phyloP scores from a whole-genome alignment of 371 early-diverging fungal species.

The Mortierella polycephala region DNA sequence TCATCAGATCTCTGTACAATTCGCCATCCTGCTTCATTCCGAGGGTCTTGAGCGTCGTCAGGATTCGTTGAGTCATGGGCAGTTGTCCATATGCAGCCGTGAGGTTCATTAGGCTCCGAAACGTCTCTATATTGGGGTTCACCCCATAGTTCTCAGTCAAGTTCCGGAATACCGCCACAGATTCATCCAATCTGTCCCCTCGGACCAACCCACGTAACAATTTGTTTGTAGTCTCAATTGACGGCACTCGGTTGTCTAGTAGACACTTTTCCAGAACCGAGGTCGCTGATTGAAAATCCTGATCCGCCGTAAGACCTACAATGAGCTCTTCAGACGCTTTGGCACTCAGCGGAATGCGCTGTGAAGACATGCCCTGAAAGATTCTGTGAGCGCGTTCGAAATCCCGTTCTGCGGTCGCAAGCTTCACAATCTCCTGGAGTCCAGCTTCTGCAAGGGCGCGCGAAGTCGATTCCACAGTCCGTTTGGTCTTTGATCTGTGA shows the following conservation, averaged over 20 bases:
- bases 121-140: conserved; percentile 24
- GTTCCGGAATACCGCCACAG: conserved; percentile 34
- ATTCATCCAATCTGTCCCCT: conserved; percentile 29
- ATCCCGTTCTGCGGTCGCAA: conserved; percentile 16
- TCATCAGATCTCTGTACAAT: conserved; percentile 33
- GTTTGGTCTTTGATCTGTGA: conserved; percentile 5
- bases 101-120: conserved; percentile 24
- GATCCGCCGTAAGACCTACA: conserved; percentile 1
- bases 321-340: conserved; percentile 14
- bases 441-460: conserved; percentile 23
- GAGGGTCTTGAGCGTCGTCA: conserved; percentile 21
- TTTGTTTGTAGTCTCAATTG: conserved; percentile 19
- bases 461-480: not conserved
- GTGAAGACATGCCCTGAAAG: conserved; percentile 23
- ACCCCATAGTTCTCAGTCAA: conserved; percentile 38
- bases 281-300: conserved; percentile 16
- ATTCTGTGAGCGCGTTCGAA: conserved; percentile 21
- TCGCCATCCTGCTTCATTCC: conserved; percentile 31
- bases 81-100: conserved; percentile 34
- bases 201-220: conserved; percentile 28
- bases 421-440: conserved; percentile 32
- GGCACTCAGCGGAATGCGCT: conserved; percentile 9
- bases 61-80: conserved; percentile 29
- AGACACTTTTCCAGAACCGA: conserved; percentile 16
- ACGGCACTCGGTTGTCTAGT: conserved; percentile 28